phyloP scores from a whole-genome alignment of 2,329 filamentous ascomycete species.

The Exophiala spinifera region DNA sequence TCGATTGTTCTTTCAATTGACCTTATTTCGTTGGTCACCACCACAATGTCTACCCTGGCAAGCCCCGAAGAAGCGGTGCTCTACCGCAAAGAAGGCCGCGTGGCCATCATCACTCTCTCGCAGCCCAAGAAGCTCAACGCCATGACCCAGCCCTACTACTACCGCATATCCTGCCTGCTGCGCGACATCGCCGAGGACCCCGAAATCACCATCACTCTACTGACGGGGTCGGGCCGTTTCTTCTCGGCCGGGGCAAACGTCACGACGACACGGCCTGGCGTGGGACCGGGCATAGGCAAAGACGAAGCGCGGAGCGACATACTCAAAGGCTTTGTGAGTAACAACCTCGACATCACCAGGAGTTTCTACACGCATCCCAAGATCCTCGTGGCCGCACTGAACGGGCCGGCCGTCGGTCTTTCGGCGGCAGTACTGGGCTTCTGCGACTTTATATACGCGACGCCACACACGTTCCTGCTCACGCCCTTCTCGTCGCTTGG shows the following conservation, averaged over 20 bases:
- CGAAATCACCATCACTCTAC: conserved; percentile 78
- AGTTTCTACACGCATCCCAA: conserved; percentile 93
- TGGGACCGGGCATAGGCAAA: conserved; percentile 41
- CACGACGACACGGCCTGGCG: conserved; percentile 49
- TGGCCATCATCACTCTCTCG: conserved; percentile 84
- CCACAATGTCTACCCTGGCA: conserved; percentile 10
- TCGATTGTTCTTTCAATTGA: background rate
- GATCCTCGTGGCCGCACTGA: conserved; percentile 85
- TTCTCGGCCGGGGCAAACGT: conserved; percentile 92
- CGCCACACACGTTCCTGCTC: conserved; percentile 77
- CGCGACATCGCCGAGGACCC: conserved; percentile 74
- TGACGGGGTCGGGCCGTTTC: conserved; percentile 74
- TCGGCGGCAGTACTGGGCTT: conserved; percentile 78
- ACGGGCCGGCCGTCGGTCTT: conserved; percentile 86
- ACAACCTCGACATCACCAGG: conserved; percentile 86
- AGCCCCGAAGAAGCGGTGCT: conserved; percentile 48
- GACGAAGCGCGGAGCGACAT: conserved; percentile 53
- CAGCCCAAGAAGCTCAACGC: conserved; percentile 86
- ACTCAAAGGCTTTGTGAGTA: conserved; percentile 70
- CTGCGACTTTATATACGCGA: conserved; percentile 88
- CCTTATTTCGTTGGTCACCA: background rate
- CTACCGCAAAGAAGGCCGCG: conserved; percentile 62
- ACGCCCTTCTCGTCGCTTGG: conserved; percentile 90
- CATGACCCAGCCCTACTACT: conserved; percentile 69
- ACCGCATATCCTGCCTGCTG: conserved; percentile 68